Percentiles rank a stretch among this genome's conserved stretches.
These are phyloP conservation scores for Capillidium heterosporum DNA, from an alignment of 371 early-diverging fungal genomes.

Conservation along the genomic window DNA sequence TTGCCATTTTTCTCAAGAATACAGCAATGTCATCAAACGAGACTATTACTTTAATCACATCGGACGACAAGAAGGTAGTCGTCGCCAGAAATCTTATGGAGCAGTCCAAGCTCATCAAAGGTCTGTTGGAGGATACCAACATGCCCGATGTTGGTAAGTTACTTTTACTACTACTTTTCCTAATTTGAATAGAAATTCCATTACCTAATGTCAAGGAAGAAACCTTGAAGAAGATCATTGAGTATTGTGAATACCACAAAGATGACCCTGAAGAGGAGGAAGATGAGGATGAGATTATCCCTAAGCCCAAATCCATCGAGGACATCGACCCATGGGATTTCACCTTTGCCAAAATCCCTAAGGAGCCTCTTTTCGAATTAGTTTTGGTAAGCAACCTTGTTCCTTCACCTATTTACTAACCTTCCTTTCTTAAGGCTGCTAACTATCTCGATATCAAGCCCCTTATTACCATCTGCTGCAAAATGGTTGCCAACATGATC, in stretches of 20 bases:
- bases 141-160: slow-evolving; percentile 22
- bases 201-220: slow-evolving; percentile 54
- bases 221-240: slow-evolving; percentile 51
- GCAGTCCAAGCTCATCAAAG: slow-evolving; percentile 80
- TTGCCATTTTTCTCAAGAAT: no score
- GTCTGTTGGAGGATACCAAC: slow-evolving; percentile 77
- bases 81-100: slow-evolving; percentile 68
- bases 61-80: slow-evolving; percentile 53
- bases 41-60: slow-evolving; percentile 23
- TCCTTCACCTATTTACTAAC: background rate
- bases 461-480: slow-evolving; percentile 63
- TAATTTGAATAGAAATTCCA: slow-evolving; percentile 33
- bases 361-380: slow-evolving; percentile 57
- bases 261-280: slow-evolving; percentile 35
- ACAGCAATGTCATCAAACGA: no score
- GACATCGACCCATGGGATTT: slow-evolving; percentile 71
- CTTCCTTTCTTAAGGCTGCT: slow-evolving; percentile 39
- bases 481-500: slow-evolving; percentile 97
- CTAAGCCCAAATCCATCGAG: slow-evolving; percentile 35
- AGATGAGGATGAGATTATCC: slow-evolving; percentile 24
- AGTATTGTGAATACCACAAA: slow-evolving; percentile 61
- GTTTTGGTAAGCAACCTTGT: slow-evolving; percentile 21
- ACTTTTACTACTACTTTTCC: background rate
- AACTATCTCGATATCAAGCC: slow-evolving; percentile 94
- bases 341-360: slow-evolving; percentile 58